These are phyloP conservation scores for Malassezia nana DNA, from an alignment of 1,284 basidiomycete species.

Conservation along the genomic window DNA sequence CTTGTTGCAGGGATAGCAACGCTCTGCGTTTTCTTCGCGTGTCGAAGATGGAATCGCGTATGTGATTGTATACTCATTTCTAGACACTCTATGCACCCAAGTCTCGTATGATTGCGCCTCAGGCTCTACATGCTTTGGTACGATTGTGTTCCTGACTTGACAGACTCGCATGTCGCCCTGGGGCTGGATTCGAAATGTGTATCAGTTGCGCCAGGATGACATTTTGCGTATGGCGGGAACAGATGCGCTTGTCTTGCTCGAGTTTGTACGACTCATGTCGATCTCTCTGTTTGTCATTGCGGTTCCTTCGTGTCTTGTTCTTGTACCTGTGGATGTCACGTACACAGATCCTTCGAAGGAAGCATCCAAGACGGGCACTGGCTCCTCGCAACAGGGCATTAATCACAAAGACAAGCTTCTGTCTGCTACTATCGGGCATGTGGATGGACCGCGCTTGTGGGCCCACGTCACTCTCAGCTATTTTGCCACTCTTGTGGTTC, in stretches of 20 bases:
- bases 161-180: neutral
- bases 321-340: constrained; percentile 64
- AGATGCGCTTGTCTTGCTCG: constrained; percentile 83
- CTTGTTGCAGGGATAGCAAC: constrained; percentile 26
- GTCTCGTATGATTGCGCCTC: constrained; percentile 52
- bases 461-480: constrained; percentile 46
- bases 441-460: constrained; percentile 39
- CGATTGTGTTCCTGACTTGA: constrained; percentile 54
- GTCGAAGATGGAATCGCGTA: constrained; percentile 37
- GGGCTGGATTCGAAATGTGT: neutral
- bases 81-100: constrained; percentile 73
- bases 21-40: constrained; percentile 33
- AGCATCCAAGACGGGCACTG: no score
- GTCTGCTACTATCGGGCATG: constrained; percentile 35
- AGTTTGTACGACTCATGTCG: constrained; percentile 78
- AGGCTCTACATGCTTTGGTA: constrained; percentile 55
- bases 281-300: constrained; percentile 31
- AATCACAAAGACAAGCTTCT: constrained; percentile 21
- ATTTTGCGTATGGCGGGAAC: constrained; percentile 53
- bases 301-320: constrained; percentile 59
- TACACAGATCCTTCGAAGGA: constrained; percentile 23
- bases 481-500: constrained; percentile 30
- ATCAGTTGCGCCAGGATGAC: constrained; percentile 4
- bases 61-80: neutral
- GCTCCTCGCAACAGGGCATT: constrained; percentile 18